Conservation (phyloP, 116 monocot genomes). For the Zostera marina region DNA sequence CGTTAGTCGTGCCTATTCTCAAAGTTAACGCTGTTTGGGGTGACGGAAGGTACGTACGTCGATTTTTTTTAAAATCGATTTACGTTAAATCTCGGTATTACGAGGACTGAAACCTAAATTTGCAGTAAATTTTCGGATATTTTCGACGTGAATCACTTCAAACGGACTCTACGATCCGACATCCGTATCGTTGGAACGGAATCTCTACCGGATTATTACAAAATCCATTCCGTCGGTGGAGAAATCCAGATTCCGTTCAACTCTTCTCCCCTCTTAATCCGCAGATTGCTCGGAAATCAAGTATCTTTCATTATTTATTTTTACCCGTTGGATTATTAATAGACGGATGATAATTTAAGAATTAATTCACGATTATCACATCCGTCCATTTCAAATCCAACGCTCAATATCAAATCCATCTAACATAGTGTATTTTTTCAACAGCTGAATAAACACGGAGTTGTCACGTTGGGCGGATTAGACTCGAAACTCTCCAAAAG, state of each 20-base stretch:
- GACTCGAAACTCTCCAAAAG: conserved; percentile 32
- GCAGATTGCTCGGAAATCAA: conserved; percentile 18
- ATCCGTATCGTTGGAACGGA: conserved; percentile 27
- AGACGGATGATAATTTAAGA: too few relatives aligned
- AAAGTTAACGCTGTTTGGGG: conserved; percentile 76
- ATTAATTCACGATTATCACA: too few relatives aligned
- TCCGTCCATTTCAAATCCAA: neutral
- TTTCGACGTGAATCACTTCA: conserved; percentile 77
- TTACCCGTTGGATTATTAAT: too few relatives aligned
- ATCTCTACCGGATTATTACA: conserved; percentile 46
- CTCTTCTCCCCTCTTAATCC: conserved; percentile 46
- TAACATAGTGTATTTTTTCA: neutral
- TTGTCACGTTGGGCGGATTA: conserved; percentile 12
- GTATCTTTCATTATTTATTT: too few relatives aligned
- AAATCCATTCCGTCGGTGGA: conserved; percentile 8
- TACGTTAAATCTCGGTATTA: neutral
- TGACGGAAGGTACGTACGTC: conserved; percentile 64
- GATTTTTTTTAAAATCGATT: too few relatives aligned
- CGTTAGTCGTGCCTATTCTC: conserved; percentile 60
- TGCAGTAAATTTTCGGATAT: conserved; percentile 72
- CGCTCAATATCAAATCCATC: neutral
- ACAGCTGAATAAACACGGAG: conserved; percentile 11
- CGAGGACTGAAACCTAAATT: neutral
- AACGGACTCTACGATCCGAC: conserved; percentile 28
- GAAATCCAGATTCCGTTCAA: conserved; percentile 30